Conservation (phyloP, 768 basidiomycete genomes). For the Lepiota subincarnata region DNA sequence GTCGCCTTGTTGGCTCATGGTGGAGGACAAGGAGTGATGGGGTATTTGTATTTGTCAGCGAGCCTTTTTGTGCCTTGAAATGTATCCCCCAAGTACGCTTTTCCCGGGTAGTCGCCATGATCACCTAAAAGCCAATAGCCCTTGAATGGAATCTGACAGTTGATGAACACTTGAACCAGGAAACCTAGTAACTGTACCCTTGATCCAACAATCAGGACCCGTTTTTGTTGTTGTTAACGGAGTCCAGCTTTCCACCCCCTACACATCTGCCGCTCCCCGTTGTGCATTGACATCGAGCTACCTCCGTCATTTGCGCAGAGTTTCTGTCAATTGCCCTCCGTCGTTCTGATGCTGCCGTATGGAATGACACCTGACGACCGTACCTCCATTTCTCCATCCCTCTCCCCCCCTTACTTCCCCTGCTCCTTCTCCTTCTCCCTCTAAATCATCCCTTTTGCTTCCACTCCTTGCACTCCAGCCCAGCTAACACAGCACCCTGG, state of each 20-base stretch:
- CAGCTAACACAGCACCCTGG: not conserved
- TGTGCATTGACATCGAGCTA: not conserved
- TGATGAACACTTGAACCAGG: constrained; percentile 15
- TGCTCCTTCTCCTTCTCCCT: too few relatives aligned
- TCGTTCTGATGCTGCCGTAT: constrained; percentile 9
- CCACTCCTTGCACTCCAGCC: not conserved
- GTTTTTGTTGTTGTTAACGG: constrained; percentile 4
- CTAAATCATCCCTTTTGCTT: too few relatives aligned
- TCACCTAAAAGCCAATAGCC: constrained; percentile 10
- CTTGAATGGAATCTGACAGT: constrained; percentile 15
- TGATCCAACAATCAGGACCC: constrained; percentile 7
- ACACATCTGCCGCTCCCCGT: not conserved
- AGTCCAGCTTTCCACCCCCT: too few relatives aligned
- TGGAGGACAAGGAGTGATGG: constrained; percentile 16
- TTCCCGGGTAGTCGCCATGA: not conserved
- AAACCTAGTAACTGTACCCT: constrained; percentile 14
- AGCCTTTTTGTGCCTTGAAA: not conserved
- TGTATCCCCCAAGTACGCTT: too few relatives aligned
- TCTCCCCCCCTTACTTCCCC: too few relatives aligned
- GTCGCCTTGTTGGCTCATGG: constrained; percentile 28
- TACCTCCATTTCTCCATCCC: not conserved
- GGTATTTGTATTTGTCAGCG: not conserved
- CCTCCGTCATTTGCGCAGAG: not conserved
- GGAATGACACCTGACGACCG: not conserved
- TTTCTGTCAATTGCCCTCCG: not conserved